These are phyloP conservation scores for Fonsecaea monophora DNA, from an alignment of 2,329 filamentous ascomycete species.

Conservation along the genomic window DNA sequence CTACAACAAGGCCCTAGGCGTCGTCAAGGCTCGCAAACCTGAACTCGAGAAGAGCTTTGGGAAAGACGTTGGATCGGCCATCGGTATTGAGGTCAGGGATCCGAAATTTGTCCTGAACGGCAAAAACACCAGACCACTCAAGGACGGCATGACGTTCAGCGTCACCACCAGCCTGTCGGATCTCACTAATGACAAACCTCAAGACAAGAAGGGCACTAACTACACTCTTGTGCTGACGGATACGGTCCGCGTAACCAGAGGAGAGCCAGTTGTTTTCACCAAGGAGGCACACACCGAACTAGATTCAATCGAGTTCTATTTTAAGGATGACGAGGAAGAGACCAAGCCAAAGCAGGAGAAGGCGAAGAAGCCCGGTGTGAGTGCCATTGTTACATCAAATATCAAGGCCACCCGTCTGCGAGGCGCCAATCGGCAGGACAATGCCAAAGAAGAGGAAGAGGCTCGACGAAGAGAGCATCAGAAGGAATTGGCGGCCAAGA, in stretches of 20 bases:
- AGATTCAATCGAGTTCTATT: slow-evolving; percentile 96
- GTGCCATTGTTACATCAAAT: slow-evolving; percentile 90
- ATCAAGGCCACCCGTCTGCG: slow-evolving; percentile 93
- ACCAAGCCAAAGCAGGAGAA: slow-evolving; percentile 84
- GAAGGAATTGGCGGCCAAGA: slow-evolving; percentile 84
- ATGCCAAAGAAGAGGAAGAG: slow-evolving; percentile 77
- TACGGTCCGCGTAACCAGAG: slow-evolving; percentile 82
- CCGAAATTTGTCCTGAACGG: slow-evolving; percentile 80
- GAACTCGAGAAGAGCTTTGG: slow-evolving; percentile 94
- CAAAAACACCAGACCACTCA: slow-evolving; percentile 82
- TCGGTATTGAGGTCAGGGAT: slow-evolving; percentile 91
- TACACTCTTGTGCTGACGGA: slow-evolving; percentile 93
- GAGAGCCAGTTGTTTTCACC: slow-evolving; percentile 75
- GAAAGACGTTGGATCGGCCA: slow-evolving; percentile 88
- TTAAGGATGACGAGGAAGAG: slow-evolving; percentile 87
- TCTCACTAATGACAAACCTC: slow-evolving; percentile 82
- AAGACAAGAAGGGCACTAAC: slow-evolving; percentile 85
- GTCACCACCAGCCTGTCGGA: slow-evolving; percentile 90
- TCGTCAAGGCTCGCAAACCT: slow-evolving; percentile 88
- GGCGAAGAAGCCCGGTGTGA: slow-evolving; percentile 84
- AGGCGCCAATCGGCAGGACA: slow-evolving; percentile 79
- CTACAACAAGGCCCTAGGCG: slow-evolving; percentile 81
- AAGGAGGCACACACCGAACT: slow-evolving; percentile 89
- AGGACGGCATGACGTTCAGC: slow-evolving; percentile 96
- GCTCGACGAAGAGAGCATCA: slow-evolving; percentile 88